phyloP scores from a whole-genome alignment of 768 basidiomycete genomes.

The Phylloporus sp. region DNA sequence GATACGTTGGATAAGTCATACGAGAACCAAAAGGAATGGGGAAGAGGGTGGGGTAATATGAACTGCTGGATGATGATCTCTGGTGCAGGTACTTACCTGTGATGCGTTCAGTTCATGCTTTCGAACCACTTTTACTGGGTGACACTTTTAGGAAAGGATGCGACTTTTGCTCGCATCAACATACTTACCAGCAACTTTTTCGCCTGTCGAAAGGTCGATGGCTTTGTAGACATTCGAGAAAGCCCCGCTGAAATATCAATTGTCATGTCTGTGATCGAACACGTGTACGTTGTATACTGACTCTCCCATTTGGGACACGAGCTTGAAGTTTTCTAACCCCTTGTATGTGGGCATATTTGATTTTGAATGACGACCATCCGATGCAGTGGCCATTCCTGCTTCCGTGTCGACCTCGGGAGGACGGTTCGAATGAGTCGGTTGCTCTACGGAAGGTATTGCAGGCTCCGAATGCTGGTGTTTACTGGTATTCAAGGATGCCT shows the following conservation, averaged over 20 bases:
- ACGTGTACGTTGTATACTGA: conserved; percentile 39
- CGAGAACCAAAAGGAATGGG: conserved; percentile 19
- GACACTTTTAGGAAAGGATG: conserved; percentile 9
- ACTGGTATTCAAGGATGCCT: conserved; percentile 18
- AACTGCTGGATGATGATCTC: conserved; percentile 23
- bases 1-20: conserved; percentile 19
- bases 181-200: conserved; percentile 74
- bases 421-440: conserved; percentile 29
- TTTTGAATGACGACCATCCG: conserved; percentile 71
- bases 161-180: not conserved
- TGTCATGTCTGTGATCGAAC: conserved; percentile 12
- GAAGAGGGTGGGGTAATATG: conserved; percentile 19
- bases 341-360: conserved; percentile 80
- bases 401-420: conserved; percentile 14
- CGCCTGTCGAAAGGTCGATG: conserved; percentile 64
- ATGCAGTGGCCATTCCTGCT: conserved; percentile 48
- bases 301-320: conserved; percentile 92
- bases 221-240: conserved; percentile 99
- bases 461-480: conserved; percentile 38
- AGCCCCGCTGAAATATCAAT: conserved; percentile 62
- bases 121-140: conserved; percentile 86
- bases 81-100: conserved; percentile 62
- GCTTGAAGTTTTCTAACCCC: conserved; percentile 75
- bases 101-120: conserved; percentile 88
- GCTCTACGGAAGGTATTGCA: conserved; percentile 33